These are phyloP conservation scores for Circinella umbellata DNA, from an alignment of 371 early-diverging fungal species.

Conservation along the genomic window DNA sequence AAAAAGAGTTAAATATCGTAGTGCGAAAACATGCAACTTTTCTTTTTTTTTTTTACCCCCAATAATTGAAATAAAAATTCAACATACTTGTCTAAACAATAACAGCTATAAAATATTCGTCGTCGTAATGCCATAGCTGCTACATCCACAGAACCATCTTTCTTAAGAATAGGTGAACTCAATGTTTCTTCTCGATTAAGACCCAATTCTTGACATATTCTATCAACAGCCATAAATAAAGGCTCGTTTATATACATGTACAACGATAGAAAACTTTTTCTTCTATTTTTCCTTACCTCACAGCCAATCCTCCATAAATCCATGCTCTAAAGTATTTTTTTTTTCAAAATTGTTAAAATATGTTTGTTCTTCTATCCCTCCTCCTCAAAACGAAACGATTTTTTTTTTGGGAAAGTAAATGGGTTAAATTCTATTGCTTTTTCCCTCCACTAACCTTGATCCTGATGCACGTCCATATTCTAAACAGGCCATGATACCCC, in stretches of 20 bases:
- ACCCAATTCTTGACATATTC: constrained; percentile 61
- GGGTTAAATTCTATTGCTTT: no score
- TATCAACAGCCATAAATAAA: background rate
- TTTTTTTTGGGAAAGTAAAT: no score
- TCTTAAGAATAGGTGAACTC: constrained; percentile 28
- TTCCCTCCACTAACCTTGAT: constrained; percentile 34
- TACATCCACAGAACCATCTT: constrained; percentile 42
- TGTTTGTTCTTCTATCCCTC: background rate
- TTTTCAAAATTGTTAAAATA: background rate
- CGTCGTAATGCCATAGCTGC: constrained; percentile 57
- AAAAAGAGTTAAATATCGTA: no score
- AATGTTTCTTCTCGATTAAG: constrained; percentile 57
- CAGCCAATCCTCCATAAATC: constrained; percentile 69
- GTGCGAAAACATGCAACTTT: background rate
- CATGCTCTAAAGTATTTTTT: constrained; percentile 46
- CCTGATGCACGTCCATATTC: constrained; percentile 67
- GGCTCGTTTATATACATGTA: no score
- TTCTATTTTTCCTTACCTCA: constrained; percentile 24
- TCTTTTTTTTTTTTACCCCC: background rate
- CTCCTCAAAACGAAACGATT: background rate
- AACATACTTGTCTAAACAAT: constrained; percentile 49
- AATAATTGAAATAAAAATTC: background rate
- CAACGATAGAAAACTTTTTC: no score
- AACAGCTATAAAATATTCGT: constrained; percentile 64
- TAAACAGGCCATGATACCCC: constrained; percentile 61